Evolutionary conservation across 1,284 basidiomycete genomes (phyloP).

Genomic region (Fomitopsis schrenkii): DNA sequence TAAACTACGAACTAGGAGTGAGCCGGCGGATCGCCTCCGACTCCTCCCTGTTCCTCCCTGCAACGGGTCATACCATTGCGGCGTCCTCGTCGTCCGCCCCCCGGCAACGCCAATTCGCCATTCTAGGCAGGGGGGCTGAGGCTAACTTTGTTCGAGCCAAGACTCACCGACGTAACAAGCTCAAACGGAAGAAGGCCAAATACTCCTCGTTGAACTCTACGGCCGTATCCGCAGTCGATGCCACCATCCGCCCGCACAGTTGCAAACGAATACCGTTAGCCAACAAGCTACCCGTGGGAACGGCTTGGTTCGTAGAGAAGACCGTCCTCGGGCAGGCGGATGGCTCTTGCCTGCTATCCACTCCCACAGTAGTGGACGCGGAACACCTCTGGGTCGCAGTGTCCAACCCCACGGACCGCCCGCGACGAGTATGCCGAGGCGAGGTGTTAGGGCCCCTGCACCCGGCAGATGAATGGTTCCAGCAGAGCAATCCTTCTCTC

Average conservation of each 20-base stretch:
- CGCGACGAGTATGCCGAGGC: background rate
- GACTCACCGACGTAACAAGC: background rate
- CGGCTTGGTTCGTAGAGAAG: background rate
- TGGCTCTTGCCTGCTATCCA: background rate
- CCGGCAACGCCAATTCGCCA: background rate
- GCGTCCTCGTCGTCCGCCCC: background rate
- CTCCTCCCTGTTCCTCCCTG: background rate
- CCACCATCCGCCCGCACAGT: background rate
- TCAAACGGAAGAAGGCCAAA: background rate
- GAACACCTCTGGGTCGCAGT: background rate
- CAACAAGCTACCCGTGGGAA: background rate
- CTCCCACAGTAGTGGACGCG: background rate
- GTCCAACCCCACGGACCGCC: background rate
- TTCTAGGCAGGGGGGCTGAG: background rate
- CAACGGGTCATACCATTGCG: background rate
- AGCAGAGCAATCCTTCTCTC: background rate
- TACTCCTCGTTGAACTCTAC: background rate
- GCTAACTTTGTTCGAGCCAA: constrained; percentile 6
- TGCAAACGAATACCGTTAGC: background rate
- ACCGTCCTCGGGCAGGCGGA: no score
- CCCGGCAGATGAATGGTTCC: background rate
- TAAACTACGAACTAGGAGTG: constrained; percentile 18
- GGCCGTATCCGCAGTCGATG: background rate
- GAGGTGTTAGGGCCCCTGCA: background rate
- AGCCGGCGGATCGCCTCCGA: constrained; percentile 1